Evolutionary conservation across 805 yeast genomes (phyloP), one percentile per base, ranked within the genome.

Genomic region (Cyberlindnera maclurae): DNA sequence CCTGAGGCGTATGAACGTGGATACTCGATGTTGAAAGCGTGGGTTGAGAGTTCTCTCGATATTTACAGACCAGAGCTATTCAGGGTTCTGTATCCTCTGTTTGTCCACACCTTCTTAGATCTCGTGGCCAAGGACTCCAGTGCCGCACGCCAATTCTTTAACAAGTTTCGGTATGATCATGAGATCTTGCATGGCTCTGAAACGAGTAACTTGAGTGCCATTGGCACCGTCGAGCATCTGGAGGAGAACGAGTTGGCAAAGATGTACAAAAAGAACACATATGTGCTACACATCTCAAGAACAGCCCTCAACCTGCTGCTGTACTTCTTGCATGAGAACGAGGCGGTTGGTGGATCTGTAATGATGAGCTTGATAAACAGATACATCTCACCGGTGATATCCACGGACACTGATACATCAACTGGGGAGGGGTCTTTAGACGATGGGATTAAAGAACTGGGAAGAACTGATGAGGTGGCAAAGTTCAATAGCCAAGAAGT

Each of bases 41-140:
- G 97, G 97, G 84, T 86, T 30, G 95, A 87, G 50, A 72, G 86
- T 13, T 87, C 96, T 0, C 69, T 93, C 50, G 98, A 90, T 59
- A 71, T 93, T 62, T 93, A 93, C 62, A 82, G 77, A 60, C 88
- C 94, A 13, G 97, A 93, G 60, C 69, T 93, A 43, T 74, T 81
- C 40, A 75, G 93, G 47, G 73, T 90, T 31, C 64, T 90, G 49
- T 93, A 84, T 58, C 99, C 99, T 5, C 70, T 93, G n/a, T 93
- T 89, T 61, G 82, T 90, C 37, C 95, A 90, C 59, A 76, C 87
- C 51, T 93, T 77, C 57, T 67, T 93, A 44, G 90, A 87, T 50
- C 69, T 93, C 41, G 77, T 90, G 15, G 65, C 75, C 32, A 81
- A 84, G 52, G 73, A 77, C 42, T 62, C 74, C 6, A 58, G 65